Base-by-base conservation (phyloP, 768 basidiomycete species). In the Albatrellus ellisii region DNA sequence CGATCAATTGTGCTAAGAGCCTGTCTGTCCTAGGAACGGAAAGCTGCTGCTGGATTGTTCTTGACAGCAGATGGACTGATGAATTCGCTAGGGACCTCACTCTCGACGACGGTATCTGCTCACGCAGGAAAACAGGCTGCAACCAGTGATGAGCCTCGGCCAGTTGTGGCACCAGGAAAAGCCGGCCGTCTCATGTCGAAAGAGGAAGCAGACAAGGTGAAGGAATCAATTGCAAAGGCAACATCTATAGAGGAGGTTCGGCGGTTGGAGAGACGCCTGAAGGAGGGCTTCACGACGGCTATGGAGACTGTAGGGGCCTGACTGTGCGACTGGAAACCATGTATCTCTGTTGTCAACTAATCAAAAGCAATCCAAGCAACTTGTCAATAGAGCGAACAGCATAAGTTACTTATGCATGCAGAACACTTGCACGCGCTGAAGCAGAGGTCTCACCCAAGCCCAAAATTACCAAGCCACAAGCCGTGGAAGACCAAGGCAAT, bases 141-240 rank as follows among this genome's bases (percentile, higher is more conserved):
- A 36, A 78, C 83, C 11, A 70, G 75, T 22, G 87, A 89, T 57
- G 88, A 88, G 59, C 84, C 87, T n/a, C 77, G 76, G 55, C 62
- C 69, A 27, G 67, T 67, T 21, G 62, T 67, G 15, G 55, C 64
- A 20, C 54, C 69, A 41, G 75, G 71, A 25, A 86, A 80, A 56
- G 84, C 86, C 1, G 90, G 89, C 12, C 73, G 89, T 39, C 61
- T 94, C 46, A 82, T 94, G 77, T 88, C 86, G 21, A 86, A 85
- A 56, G 88, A 91, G 58, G 89, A 94, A 53, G 84, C 80, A 54
- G 84, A 87, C 52, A 77, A 76, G 48, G 85, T 94, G 48, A 82
- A 78, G 58, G 75, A 77, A 25, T 89, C 89, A 14, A 91, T 94
- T 51, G 81, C 83, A 48, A 80, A 77, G 48, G 90, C 90, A n/a